Base-by-base conservation (phyloP, 306 rosid genomes). In the Prunus fruticosa region DNA sequence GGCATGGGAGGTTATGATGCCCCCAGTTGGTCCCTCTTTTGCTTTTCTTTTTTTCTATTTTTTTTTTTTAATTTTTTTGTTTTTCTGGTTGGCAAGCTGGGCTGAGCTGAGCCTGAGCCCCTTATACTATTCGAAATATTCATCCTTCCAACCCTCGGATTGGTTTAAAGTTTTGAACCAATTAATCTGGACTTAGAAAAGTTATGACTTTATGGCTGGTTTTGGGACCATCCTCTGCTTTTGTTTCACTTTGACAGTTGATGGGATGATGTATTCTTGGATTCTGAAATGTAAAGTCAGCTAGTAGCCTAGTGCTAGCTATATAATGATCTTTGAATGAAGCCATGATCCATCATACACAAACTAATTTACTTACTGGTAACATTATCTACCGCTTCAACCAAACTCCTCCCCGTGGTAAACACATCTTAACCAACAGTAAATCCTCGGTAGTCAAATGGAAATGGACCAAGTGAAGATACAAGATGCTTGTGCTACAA, bases 1-100 rank as follows among this genome's bases (percentile, higher is more conserved):
- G 91, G 87, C 89, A 85, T 86, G 91, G 87, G 88, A 80, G 78
- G 86, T 86, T 84, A 89, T 92, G 90, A 89, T 91, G 80, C 65
- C 69, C 32, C 70, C 78, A 78, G 79, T 83, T 71, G 78, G 74
- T 60, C 78, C 60, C 16, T 58, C 56, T 63, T 68, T 82, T 84
- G 47, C 66, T 72, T 62, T 50, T 68, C 64, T 77, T 84, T 28
- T 28, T 80, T 62, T 69, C 52, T 41, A 47, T 71, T 79, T 82
- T n/a, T 82, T 56, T 84, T 85, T 78, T 0, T 0, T n/a, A n/a
- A n/a, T n/a, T 7, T 7, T 7, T 38, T 38, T 6, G 43, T 38
- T 38, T 38, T 38, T 38, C 43, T 38, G 56, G 71, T 83, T 65
- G 30, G 69, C 76, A 83, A 71, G 64, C n/a, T 38, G 43, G 43